These are phyloP conservation scores for Fraxinus angustifolia DNA, from an alignment of 305 asterid species.

Conservation along the genomic window DNA sequence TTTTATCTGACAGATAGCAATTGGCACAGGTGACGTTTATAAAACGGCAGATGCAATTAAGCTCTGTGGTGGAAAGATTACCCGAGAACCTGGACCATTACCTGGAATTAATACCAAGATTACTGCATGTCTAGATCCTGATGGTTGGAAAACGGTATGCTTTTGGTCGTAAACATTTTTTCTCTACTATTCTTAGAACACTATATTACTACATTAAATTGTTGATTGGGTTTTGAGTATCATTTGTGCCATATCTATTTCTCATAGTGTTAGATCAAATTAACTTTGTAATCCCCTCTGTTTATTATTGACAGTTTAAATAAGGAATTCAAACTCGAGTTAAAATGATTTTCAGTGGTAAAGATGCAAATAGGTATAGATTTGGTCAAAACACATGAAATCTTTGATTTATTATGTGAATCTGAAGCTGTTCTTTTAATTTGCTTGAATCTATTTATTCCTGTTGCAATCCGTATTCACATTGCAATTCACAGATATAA, in stretches of 20 bases:
- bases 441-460: not conserved
- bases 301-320: not conserved
- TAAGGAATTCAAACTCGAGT: not conserved
- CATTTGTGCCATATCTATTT: not conserved
- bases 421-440: not conserved
- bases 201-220: not conserved
- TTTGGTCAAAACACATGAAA: not conserved
- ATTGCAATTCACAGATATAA: not conserved
- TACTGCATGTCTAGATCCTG: slow-evolving; percentile 93
- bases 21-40: slow-evolving; percentile 92
- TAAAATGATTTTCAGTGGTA: not conserved
- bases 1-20: slow-evolving; percentile 61
- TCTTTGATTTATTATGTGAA: not conserved
- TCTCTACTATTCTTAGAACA: not conserved
- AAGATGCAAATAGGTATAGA: not conserved
- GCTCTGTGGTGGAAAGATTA: slow-evolving; percentile 74
- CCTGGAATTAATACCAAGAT: slow-evolving; percentile 92
- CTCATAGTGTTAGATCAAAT: not conserved
- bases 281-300: not conserved
- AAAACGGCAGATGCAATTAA: slow-evolving; percentile 83
- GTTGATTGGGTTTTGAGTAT: slow-evolving; percentile 4
- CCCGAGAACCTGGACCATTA: slow-evolving; percentile 90
- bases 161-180: slow-evolving; percentile 18
- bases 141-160: slow-evolving; percentile 94
- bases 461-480: not conserved